Conservation (phyloP, 805 yeast genomes). For the Saccharomycopsis javanensis region DNA sequence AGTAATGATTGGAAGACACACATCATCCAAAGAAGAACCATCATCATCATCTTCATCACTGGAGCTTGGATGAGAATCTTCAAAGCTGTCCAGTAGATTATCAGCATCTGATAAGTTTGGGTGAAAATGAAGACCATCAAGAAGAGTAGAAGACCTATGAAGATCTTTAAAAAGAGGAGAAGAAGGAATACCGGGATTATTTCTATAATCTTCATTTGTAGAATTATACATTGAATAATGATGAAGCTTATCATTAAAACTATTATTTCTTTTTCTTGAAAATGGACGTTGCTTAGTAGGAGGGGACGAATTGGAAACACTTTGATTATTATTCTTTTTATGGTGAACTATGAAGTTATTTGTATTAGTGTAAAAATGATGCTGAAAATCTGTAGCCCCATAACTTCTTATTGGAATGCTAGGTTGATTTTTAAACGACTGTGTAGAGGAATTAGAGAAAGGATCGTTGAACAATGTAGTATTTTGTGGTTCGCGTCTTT, state of each 20-base stretch:
- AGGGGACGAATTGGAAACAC: background rate
- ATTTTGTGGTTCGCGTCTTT: background rate
- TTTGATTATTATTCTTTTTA: background rate
- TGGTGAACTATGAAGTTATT: background rate
- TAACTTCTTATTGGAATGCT: background rate
- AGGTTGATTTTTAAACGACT: background rate
- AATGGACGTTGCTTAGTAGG: background rate
- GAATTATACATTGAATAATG: background rate
- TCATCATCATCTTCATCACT: slow-evolving; percentile 24
- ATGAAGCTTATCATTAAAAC: background rate
- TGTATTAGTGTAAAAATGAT: background rate
- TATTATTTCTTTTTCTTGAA: background rate
- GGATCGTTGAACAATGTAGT: background rate
- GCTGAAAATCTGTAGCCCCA: background rate
- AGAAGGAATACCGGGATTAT: background rate
- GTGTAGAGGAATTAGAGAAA: background rate
- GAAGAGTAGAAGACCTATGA: background rate
- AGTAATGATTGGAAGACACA: slow-evolving; percentile 76
- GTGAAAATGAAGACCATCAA: slow-evolving; percentile 17
- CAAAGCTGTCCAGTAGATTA: slow-evolving; percentile 18
- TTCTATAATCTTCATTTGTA: background rate
- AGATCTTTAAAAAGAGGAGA: background rate
- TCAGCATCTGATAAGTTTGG: slow-evolving; percentile 15
- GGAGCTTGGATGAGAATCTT: slow-evolving; percentile 19
- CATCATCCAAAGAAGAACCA: slow-evolving; percentile 79